A percentile compares a stretch with the other conserved stretches of the same genome.
Evolutionary conservation across 768 basidiomycete genomes (phyloP).

Genomic region (Rhodotorula toruloides): DNA sequence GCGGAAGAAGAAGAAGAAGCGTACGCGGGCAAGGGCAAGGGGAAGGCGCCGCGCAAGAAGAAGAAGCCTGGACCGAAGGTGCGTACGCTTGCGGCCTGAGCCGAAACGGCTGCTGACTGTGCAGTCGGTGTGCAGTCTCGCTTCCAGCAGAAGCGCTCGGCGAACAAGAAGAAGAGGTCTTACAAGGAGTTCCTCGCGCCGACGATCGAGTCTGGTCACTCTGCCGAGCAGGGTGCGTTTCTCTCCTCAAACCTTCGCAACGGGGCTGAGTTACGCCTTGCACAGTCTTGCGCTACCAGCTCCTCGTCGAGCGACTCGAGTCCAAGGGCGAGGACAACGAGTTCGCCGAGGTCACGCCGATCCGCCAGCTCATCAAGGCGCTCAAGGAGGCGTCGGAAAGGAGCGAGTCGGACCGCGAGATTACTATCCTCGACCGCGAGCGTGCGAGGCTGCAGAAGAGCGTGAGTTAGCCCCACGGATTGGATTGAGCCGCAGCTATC

Average conservation of each 20-base stretch:
- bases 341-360: slow-evolving; percentile 11
- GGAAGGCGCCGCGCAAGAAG: background rate
- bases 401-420: slow-evolving; percentile 10
- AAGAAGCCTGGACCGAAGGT: too few relatives aligned
- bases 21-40: too few relatives aligned
- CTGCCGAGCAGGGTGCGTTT: slow-evolving; percentile 14
- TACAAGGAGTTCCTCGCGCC: slow-evolving; percentile 19
- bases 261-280: too few relatives aligned
- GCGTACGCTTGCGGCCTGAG: background rate
- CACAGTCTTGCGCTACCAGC: slow-evolving; percentile 32
- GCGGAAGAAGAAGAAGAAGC: background rate
- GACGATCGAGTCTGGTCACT: slow-evolving; percentile 21
- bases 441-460: slow-evolving; percentile 1
- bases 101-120: too few relatives aligned
- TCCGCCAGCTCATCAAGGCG: slow-evolving; percentile 15
- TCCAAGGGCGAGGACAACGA: slow-evolving; percentile 30
- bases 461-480: too few relatives aligned
- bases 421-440: slow-evolving; percentile 27
- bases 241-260: too few relatives aligned
- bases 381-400: slow-evolving; percentile 26
- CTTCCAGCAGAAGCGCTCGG: slow-evolving; percentile 4
- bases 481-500: too few relatives aligned
- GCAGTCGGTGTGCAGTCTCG: too few relatives aligned
- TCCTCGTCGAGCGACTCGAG: slow-evolving; percentile 30
- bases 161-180: slow-evolving; percentile 17